Evolutionary conservation across 1,284 basidiomycete species (phyloP).

Genomic region (Laetiporus sulphureus): DNA sequence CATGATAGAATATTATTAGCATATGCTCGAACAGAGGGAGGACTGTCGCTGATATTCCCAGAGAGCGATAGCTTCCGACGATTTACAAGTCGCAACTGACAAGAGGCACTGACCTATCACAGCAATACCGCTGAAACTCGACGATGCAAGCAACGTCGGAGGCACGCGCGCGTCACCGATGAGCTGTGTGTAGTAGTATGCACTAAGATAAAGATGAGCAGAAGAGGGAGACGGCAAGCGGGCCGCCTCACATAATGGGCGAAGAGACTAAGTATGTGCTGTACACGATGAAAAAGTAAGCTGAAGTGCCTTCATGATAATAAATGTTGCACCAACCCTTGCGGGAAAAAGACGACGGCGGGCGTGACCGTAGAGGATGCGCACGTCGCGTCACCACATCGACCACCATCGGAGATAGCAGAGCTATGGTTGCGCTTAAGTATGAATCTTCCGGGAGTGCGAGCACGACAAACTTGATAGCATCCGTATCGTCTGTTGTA

Average conservation of each 20-base stretch:
- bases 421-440: slow-evolving; percentile 25
- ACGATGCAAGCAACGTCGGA: slow-evolving; percentile 53
- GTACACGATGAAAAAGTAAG: not conserved
- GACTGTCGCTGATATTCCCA: too few species aligned
- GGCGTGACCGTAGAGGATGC: slow-evolving; percentile 31
- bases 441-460: not conserved
- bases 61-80: not conserved
- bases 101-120: slow-evolving; percentile 49
- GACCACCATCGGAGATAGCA: slow-evolving; percentile 47
- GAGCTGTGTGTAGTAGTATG: slow-evolving; percentile 64
- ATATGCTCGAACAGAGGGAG: too few species aligned
- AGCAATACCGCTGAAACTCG: slow-evolving; percentile 56
- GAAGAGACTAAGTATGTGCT: slow-evolving; percentile 58
- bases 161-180: slow-evolving; percentile 56
- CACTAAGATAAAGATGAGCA: slow-evolving; percentile 12
- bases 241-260: slow-evolving; percentile 38
- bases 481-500: slow-evolving; percentile 60
- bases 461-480: slow-evolving; percentile 48
- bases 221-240: slow-evolving; percentile 1
- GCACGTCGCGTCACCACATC: slow-evolving; percentile 53
- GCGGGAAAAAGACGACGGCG: slow-evolving; percentile 52
- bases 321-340: slow-evolving; percentile 22
- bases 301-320: slow-evolving; percentile 5
- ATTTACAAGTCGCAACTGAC: not conserved
- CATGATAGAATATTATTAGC: too few species aligned